Base-by-base conservation (phyloP, 768 basidiomycete genomes). In the Sarcodon sp. region DNA sequence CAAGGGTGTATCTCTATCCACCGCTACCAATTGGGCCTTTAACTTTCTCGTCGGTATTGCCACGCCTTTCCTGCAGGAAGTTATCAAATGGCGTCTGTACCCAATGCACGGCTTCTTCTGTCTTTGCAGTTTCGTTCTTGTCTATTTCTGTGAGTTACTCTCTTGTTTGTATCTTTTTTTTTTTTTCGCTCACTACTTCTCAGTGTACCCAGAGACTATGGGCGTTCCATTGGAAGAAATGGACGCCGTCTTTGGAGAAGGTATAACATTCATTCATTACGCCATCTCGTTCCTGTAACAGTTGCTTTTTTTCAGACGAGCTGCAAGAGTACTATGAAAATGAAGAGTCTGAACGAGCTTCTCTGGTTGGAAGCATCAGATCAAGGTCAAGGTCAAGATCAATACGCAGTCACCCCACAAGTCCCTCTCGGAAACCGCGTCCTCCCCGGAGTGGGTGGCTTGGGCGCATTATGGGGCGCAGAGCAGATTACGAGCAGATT, bases 21-120 rank as follows among this genome's bases (percentile, higher is more conserved):
- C 93, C 4, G 90, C 90, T 11, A 93, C 88, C 7, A 87, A 86
- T 55, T 84, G 73, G 68, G 68, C 52, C n/a, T 88, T 88, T 70
- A 92, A 92, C 63, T 94, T 83, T 64, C 64, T 91, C 50, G 87
- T 97, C 36, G 92, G 92, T 33, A 84, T 87, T 61, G 70, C 79
- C 31, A 97, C 92, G 0, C 93, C 92, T 1, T 75, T 79, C 47
- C 68, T 96, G 35, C 90, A 94, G 64, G 89, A 92, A 50, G 63
- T 75, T 16, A 94, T 97, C 55, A 75, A 74, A 37, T 98, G 93
- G 92, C 74, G 87, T 43, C 62, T 97, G 47, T 96, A 97, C 66
- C 88, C 89, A 0, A 93, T 97, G 90, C 91, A 94, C 56, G 89
- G 83, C 18, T 90, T 90, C 66, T 92, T 90, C 64, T 91, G 90